A percentile compares a stretch with the other conserved stretches of the same genome.
Conservation (phyloP, 352 stramenopile genomes). For the Pythium grandisporangium region DNA sequence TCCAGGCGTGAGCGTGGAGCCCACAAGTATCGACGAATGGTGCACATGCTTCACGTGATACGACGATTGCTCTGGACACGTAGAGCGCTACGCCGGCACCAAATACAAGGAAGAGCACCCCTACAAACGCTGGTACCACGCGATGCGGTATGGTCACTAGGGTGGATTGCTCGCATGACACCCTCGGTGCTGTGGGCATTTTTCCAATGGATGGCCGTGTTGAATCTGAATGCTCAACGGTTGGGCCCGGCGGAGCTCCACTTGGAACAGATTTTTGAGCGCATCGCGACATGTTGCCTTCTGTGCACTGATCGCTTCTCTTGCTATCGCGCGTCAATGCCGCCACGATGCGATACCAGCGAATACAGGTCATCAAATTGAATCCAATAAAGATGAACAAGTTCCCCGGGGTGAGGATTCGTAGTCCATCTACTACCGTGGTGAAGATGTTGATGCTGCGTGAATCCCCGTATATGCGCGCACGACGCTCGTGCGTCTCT, state of each 20-base stretch:
- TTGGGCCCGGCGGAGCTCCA: not conserved
- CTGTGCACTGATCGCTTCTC: not conserved
- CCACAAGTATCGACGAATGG: not conserved
- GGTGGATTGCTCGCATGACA: not conserved
- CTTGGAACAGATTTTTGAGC: not conserved
- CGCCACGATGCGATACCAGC: conserved; percentile 6
- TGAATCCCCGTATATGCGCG: conserved; percentile 17
- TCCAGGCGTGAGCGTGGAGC: not conserved
- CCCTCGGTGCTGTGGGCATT: not conserved
- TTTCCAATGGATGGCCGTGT: not conserved
- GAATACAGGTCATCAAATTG: conserved; percentile 21
- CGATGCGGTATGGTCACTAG: conserved; percentile 1
- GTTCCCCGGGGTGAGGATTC: conserved; percentile 7
- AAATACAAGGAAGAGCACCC: conserved; percentile 17
- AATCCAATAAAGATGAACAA: conserved; percentile 21
- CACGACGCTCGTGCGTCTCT: conserved; percentile 19
- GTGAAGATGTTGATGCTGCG: conserved; percentile 26
- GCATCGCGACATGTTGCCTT: not conserved
- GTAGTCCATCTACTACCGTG: conserved; percentile 17
- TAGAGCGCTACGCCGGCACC: conserved; percentile 1
- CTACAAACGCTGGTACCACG: conserved; percentile 9
- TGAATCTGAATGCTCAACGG: too few relatives aligned
- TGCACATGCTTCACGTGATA: not conserved
- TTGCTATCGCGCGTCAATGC: not conserved
- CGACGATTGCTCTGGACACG: not conserved